A percentile compares a stretch with the other conserved stretches of the same genome.
Evolutionary conservation across 176 grass and related monocot species (phyloP).

Genomic region (Ensete glaucum): DNA sequence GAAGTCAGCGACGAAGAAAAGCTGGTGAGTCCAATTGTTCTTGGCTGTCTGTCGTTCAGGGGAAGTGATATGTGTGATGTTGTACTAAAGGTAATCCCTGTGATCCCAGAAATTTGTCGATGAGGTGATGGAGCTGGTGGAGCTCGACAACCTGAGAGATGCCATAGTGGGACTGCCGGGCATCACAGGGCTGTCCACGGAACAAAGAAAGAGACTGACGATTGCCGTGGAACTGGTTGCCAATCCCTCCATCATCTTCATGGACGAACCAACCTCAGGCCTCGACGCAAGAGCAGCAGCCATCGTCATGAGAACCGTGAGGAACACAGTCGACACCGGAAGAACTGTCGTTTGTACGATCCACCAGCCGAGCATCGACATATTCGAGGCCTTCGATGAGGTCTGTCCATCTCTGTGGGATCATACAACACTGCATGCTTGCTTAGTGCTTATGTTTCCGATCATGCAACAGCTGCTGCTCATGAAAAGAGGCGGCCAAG

Average conservation of each 20-base stretch:
- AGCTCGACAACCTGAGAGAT: conserved; percentile 49
- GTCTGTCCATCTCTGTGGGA: neutral
- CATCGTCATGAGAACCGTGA: conserved; percentile 79
- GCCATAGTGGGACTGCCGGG: conserved; percentile 61
- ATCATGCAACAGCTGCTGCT: conserved; percentile 41
- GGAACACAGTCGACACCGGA: conserved; percentile 68
- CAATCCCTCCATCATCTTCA: conserved; percentile 65
- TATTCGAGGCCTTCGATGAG: conserved; percentile 90
- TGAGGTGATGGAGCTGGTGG: conserved; percentile 70
- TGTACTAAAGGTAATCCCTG: neutral
- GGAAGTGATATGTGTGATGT: neutral
- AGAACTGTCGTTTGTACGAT: conserved; percentile 78
- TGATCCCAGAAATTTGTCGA: conserved; percentile 50
- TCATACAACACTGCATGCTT: no score
- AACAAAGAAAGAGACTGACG: conserved; percentile 76
- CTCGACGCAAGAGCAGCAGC: conserved; percentile 75
- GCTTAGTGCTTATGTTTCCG: no score
- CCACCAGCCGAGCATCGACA: conserved; percentile 86
- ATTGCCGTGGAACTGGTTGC: conserved; percentile 68
- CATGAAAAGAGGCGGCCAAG: conserved; percentile 77
- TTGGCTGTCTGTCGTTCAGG: no score
- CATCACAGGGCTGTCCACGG: conserved; percentile 59
- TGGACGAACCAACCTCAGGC: conserved; percentile 85
- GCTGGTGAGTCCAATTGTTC: conserved; percentile 25
- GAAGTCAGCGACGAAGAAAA: conserved; percentile 52